Evolutionary conservation across 2,329 filamentous ascomycete species (phyloP).

Genomic region (Cercospora sp.): DNA sequence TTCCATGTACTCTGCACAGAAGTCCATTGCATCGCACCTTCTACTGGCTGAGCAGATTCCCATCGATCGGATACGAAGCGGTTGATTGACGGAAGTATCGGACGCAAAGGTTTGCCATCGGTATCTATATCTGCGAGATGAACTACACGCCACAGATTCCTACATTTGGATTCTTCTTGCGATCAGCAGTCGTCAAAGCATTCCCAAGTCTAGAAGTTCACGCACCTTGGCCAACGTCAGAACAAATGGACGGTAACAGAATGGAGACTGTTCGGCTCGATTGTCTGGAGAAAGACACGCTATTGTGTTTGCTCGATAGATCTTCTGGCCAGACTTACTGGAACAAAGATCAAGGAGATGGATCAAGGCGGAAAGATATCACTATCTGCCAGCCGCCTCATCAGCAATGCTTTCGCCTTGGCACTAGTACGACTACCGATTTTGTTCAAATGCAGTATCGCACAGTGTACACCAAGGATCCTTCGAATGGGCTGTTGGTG

Average conservation of each 20-base stretch:
- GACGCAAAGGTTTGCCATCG: background rate
- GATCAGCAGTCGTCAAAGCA: conserved; percentile 1
- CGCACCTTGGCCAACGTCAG: background rate
- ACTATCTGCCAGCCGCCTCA: conserved; percentile 12
- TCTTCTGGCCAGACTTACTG: conserved; percentile 1
- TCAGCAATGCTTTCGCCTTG: conserved; percentile 14
- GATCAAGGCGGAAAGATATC: conserved; percentile 4
- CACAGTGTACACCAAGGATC: background rate
- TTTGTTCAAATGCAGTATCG: conserved; percentile 8
- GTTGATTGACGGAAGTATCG: background rate
- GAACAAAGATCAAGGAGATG: conserved; percentile 11
- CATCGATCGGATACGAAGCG: background rate
- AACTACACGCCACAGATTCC: conserved; percentile 4
- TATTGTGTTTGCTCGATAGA: background rate
- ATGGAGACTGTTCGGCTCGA: background rate
- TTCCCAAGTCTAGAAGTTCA: conserved; percentile 11
- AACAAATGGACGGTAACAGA: conserved; percentile 6
- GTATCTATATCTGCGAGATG: background rate
- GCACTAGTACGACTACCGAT: background rate
- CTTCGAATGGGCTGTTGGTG: background rate
- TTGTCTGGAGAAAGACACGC: background rate
- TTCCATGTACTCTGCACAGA: background rate
- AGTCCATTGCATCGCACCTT: background rate
- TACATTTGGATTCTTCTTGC: conserved; percentile 8
- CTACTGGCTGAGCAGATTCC: background rate